Conservation (phyloP, 164 flowering plant genomes). For the Chimonanthus salicifolius region DNA sequence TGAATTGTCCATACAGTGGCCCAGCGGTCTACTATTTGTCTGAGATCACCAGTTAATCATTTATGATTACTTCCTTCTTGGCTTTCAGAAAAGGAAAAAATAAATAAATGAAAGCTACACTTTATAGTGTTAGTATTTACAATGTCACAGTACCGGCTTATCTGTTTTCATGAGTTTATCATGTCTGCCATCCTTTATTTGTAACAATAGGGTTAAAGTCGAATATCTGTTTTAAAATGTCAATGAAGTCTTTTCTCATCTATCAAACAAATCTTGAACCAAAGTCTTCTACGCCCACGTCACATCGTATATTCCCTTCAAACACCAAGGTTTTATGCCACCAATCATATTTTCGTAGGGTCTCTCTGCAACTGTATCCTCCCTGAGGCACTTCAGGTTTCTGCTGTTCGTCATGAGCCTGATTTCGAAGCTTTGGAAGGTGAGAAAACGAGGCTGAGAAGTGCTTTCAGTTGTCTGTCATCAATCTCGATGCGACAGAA, state of each 20-base stretch:
- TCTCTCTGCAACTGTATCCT: slow-evolving; percentile 46
- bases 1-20: background rate
- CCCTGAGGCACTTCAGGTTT: slow-evolving; percentile 39
- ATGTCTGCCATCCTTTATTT: background rate
- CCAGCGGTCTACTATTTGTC: background rate
- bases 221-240: too few relatives aligned
- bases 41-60: background rate
- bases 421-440: slow-evolving; percentile 24
- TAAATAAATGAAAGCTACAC: too few relatives aligned
- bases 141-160: background rate
- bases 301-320: background rate
- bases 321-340: background rate
- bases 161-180: background rate
- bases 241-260: too few relatives aligned
- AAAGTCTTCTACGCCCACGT: background rate
- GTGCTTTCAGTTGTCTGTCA: slow-evolving; percentile 39
- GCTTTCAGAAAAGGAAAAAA: too few relatives aligned
- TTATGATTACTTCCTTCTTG: too few relatives aligned
- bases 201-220: background rate
- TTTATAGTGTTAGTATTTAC: too few relatives aligned
- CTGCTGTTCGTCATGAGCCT: slow-evolving; percentile 33
- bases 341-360: slow-evolving; percentile 24
- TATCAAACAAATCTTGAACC: background rate
- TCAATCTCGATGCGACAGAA: slow-evolving; percentile 49
- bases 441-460: slow-evolving; percentile 41